These are phyloP conservation scores for Domatiomyces catenatus DNA, from an alignment of 2,329 filamentous ascomycete species.

Conservation along the genomic window DNA sequence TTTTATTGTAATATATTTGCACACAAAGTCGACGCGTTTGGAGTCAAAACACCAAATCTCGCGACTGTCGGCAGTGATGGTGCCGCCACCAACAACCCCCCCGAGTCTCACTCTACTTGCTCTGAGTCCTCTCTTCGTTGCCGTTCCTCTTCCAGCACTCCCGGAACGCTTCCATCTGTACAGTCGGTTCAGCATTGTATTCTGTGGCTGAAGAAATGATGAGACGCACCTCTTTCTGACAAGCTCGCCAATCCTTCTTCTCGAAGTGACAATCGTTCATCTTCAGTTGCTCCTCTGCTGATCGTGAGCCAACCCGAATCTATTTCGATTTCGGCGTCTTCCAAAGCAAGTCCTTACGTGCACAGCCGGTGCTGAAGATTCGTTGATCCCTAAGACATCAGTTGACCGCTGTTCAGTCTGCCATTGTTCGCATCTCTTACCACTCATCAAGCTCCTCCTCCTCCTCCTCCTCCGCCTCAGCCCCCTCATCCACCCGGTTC, in stretches of 20 bases:
- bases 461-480: slow-evolving; percentile 53
- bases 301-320: background rate
- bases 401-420: slow-evolving; percentile 7
- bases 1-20: background rate
- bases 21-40: slow-evolving; percentile 2
- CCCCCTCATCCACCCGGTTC: slow-evolving; percentile 25
- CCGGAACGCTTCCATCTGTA: slow-evolving; percentile 75
- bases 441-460: slow-evolving; percentile 93
- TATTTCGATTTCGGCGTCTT: background rate
- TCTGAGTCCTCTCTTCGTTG: slow-evolving; percentile 68
- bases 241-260: slow-evolving; percentile 88
- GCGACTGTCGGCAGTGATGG: slow-evolving; percentile 5
- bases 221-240: slow-evolving; percentile 64
- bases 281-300: slow-evolving; percentile 64
- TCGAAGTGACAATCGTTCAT: slow-evolving; percentile 94
- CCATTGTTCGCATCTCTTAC: slow-evolving; percentile 36
- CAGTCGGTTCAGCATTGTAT: slow-evolving; percentile 1
- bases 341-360: slow-evolving; percentile 34
- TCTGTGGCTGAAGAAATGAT: background rate
- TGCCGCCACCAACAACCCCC: background rate
- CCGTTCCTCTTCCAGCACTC: slow-evolving; percentile 83
- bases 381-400: slow-evolving; percentile 64
- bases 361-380: slow-evolving; percentile 91
- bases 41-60: slow-evolving; percentile 9
- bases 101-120: slow-evolving; percentile 34